Base-by-base conservation (phyloP, 2,329 filamentous ascomycete genomes). In the Venturia aucupariae region DNA sequence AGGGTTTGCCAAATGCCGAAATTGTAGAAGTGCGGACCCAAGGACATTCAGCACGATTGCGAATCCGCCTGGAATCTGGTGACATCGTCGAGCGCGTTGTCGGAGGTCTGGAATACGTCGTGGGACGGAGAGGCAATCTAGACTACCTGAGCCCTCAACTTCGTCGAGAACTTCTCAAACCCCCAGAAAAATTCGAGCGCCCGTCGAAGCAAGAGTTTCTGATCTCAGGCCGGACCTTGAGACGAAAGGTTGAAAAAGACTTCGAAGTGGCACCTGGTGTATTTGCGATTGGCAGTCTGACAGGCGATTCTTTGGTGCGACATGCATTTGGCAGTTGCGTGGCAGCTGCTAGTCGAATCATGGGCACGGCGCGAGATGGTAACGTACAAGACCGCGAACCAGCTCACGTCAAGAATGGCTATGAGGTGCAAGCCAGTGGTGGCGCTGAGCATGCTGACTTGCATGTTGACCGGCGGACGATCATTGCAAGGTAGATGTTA, bases 291-390 rank as follows among this genome's bases (percentile, higher is more conserved):
- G 84, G 84, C 13, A 85, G 83, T 67, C 69, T 86, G 61, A 84
- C 83, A 0, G 84, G 84, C 4, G 84, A 86, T 70, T 84, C 83
- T 2, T 74, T 86, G 3, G 81, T 86, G 32, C 76, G 84, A 1
- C 84, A 85, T 68, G 82, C 82, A 10, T 82, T 84, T 35, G 84
- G 84, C 2, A 81, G 83, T 5, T 85, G 84, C 67, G 79, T 82
- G 8, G 82, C 82, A 68, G 78, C 81, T 4, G 84, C 83, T 4
- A 80, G 82, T 4, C 80, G 77, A 66, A 78, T 86, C 24, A 76
- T 81, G 35, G 67, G 67, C 64, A 19, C 27, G 13, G 22, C 22
- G 48, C 27, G 24, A 27, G 32, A 24, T 55, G 60, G 13, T 13
- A 62, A 24, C 11, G 6, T 6, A 15, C 32, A 32, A 17, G 30